Evolutionary conservation across 2,329 filamentous ascomycete genomes (phyloP).

Genomic region (Nigrospora sphaerica): DNA sequence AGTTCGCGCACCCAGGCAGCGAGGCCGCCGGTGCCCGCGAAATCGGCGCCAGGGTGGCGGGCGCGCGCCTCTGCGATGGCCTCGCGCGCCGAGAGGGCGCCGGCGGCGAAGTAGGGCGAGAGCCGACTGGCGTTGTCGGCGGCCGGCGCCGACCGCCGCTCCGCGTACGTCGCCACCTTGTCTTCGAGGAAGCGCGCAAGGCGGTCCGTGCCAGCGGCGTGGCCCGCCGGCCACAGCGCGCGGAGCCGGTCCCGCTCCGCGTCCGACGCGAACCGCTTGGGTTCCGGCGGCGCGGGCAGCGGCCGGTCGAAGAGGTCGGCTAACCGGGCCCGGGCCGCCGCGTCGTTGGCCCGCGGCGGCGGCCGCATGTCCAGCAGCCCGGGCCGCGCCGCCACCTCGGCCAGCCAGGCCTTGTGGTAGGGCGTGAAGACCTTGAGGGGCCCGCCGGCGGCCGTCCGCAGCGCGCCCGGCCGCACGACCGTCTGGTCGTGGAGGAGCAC

Average conservation of each 20-base stretch:
- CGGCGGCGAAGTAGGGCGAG: constrained; percentile 24
- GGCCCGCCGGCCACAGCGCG: constrained; percentile 27
- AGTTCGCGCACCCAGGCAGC: constrained; percentile 16
- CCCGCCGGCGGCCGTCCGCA: constrained; percentile 10
- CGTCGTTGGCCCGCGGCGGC: constrained; percentile 19
- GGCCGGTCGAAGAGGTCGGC: constrained; percentile 17
- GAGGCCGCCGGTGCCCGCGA: constrained; percentile 8
- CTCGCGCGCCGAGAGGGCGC: constrained; percentile 16
- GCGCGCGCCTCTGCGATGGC: constrained; percentile 6
- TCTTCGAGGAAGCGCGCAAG: constrained; percentile 21
- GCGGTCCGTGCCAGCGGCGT: constrained; percentile 20
- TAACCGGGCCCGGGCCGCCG: constrained; percentile 19
- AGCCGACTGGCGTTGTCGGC: constrained; percentile 25
- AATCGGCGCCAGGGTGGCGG: constrained; percentile 7
- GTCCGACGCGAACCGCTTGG: constrained; percentile 22
- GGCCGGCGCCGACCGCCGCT: constrained; percentile 21
- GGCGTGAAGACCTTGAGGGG: constrained; percentile 16
- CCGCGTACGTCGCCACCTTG: constrained; percentile 23
- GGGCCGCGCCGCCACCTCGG: constrained; percentile 37
- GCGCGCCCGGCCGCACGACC: constrained; percentile 9
- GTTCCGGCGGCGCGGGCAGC: constrained; percentile 18
- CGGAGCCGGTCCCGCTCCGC: constrained; percentile 23
- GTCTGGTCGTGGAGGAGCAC: constrained; percentile 15
- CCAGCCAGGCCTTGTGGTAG: constrained; percentile 19
- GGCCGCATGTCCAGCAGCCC: constrained; percentile 33